Conservation (phyloP, 345 rosid genomes). For the Populus deltoides region DNA sequence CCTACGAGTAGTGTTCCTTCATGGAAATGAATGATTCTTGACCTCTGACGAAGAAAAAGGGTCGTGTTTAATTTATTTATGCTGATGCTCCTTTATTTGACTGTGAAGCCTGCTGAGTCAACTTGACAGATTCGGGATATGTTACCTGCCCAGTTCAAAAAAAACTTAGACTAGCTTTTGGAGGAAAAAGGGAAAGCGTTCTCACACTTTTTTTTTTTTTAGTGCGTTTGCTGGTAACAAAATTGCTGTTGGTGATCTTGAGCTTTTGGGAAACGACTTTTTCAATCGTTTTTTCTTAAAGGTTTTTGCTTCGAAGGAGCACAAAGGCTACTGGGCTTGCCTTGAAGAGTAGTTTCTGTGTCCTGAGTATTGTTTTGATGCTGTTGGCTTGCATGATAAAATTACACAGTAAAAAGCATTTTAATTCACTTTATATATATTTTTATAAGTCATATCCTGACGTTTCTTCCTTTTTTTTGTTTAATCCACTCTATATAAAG, state of each 20-base stretch:
- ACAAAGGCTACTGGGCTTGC: neutral
- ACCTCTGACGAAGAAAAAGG: neutral
- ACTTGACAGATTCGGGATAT: slow-evolving; percentile 12
- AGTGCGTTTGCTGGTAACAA: neutral
- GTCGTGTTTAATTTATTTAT: neutral
- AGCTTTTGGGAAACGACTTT: neutral
- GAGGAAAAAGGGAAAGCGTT: neutral
- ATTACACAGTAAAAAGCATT: too few relatives aligned
- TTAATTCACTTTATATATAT: too few relatives aligned
- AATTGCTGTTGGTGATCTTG: neutral
- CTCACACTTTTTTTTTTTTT: neutral
- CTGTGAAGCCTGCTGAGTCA: slow-evolving; percentile 2
- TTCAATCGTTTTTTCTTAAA: neutral
- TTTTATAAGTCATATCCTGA: too few relatives aligned
- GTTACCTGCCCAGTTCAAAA: neutral
- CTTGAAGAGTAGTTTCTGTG: neutral
- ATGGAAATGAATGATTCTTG: slow-evolving; percentile 13
- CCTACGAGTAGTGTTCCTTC: slow-evolving; percentile 4
- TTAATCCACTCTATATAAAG: too few relatives aligned
- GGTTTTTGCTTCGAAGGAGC: neutral
- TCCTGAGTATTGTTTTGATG: neutral
- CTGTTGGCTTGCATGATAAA: too few relatives aligned
- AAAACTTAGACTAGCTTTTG: neutral
- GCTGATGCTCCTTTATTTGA: neutral
- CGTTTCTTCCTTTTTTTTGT: too few relatives aligned